phyloP scores from a whole-genome alignment of 225 moss, liverwort and hornwort genomes.

The Thuidium tamariscinum region DNA sequence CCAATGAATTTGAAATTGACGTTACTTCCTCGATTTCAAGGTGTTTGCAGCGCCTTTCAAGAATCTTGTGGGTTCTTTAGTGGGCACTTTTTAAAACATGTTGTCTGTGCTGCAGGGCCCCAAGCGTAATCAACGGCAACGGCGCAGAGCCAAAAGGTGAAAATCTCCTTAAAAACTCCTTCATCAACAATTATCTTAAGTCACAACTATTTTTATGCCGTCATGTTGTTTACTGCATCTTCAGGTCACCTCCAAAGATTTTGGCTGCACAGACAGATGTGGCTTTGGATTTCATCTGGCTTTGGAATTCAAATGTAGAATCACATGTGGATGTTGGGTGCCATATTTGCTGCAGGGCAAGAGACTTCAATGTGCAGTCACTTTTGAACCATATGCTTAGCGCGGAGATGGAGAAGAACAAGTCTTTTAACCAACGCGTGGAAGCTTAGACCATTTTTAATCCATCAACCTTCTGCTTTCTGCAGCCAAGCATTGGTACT shows the following conservation, averaged over 20 bases:
- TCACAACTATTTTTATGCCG: neutral
- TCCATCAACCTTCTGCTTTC: neutral
- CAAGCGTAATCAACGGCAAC: conserved; percentile 8
- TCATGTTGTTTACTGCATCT: neutral
- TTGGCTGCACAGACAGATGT: neutral
- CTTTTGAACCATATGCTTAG: conserved; percentile 85
- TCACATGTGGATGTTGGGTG: neutral
- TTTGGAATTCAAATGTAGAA: neutral
- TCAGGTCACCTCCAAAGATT: neutral
- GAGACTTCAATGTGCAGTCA: conserved; percentile 61
- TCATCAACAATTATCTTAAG: too few relatives aligned
- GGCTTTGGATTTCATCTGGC: neutral
- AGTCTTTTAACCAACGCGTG: conserved; percentile 8
- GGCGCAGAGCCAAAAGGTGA: conserved; percentile 36
- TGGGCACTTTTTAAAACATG: neutral
- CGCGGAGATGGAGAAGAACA: conserved; percentile 69
- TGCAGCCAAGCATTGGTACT: neutral
- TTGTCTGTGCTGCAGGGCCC: neutral
- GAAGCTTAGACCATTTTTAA: neutral
- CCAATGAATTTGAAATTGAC: neutral
- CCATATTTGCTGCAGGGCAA: conserved; percentile 30
- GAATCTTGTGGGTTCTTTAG: neutral
- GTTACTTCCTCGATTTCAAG: neutral
- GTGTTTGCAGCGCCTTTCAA: neutral
- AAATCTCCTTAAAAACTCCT: neutral